Evolutionary conservation across 305 asterid species (phyloP).

Genomic region (Withania somnifera): DNA sequence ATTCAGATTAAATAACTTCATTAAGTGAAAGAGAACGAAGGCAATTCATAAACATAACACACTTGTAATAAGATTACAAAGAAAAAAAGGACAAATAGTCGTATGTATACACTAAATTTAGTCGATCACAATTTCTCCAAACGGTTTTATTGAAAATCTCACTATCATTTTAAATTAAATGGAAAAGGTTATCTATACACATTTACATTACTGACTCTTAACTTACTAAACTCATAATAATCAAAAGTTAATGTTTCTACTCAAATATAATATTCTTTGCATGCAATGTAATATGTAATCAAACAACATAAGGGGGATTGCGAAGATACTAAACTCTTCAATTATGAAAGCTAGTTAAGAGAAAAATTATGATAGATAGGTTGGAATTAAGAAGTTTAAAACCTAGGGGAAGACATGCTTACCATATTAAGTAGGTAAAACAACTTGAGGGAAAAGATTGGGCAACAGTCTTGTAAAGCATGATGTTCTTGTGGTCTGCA

Average conservation of each 20-base stretch:
- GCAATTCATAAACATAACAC: background rate
- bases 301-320: background rate
- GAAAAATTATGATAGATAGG: background rate
- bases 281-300: background rate
- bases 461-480: no score
- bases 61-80: background rate
- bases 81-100: background rate
- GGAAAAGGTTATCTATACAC: no score
- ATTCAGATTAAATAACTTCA: background rate
- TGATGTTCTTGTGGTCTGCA: background rate
- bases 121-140: background rate
- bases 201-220: background rate
- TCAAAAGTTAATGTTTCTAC: background rate
- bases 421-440: background rate
- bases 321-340: background rate
- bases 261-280: background rate
- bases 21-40: background rate
- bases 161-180: background rate
- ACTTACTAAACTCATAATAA: background rate
- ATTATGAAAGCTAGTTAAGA: background rate
- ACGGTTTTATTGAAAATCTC: no score
- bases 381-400: background rate
- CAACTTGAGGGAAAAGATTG: background rate
- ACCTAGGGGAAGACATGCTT: background rate
- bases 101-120: background rate